Conservation (phyloP, 257 asterid genomes). For the Salvia splendens region DNA sequence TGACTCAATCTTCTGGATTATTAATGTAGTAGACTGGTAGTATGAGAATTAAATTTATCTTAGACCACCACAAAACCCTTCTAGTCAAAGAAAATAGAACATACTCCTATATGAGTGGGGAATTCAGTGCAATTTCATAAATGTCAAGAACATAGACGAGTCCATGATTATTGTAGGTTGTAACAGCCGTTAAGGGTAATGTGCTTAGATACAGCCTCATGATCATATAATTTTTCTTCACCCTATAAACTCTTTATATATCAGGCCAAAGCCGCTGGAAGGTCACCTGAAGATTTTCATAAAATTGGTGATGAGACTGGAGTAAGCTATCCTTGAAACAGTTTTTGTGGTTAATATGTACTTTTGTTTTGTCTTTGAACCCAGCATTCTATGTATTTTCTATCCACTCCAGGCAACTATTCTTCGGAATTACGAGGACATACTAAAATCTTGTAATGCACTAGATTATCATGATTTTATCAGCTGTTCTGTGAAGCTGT, state of each 20-base stretch:
- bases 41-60: slow-evolving; percentile 2
- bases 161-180: slow-evolving; percentile 8
- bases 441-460: slow-evolving; percentile 89
- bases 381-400: slow-evolving; percentile 32
- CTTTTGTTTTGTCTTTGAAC: slow-evolving; percentile 26
- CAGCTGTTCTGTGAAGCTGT: slow-evolving; percentile 77
- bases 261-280: slow-evolving; percentile 97
- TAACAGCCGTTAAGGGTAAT: neutral
- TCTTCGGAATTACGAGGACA: slow-evolving; percentile 68
- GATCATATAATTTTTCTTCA: slow-evolving; percentile 24
- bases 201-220: slow-evolving; percentile 20
- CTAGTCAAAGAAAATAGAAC: slow-evolving; percentile 5
- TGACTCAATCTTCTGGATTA: slow-evolving; percentile 20
- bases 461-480: slow-evolving; percentile 94
- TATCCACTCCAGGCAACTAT: slow-evolving; percentile 68
- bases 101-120: neutral
- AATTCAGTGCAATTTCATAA: slow-evolving; percentile 21
- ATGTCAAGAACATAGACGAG: slow-evolving; percentile 24
- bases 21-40: neutral
- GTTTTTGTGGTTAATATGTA: slow-evolving; percentile 18
- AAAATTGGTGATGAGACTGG: slow-evolving; percentile 67
- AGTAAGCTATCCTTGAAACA: slow-evolving; percentile 49
- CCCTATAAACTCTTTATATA: slow-evolving; percentile 26
- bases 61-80: neutral
- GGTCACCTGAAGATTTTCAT: slow-evolving; percentile 65